phyloP scores from a whole-genome alignment of 2,329 filamentous ascomycete species.

The Colletotrichum plurivorum region DNA sequence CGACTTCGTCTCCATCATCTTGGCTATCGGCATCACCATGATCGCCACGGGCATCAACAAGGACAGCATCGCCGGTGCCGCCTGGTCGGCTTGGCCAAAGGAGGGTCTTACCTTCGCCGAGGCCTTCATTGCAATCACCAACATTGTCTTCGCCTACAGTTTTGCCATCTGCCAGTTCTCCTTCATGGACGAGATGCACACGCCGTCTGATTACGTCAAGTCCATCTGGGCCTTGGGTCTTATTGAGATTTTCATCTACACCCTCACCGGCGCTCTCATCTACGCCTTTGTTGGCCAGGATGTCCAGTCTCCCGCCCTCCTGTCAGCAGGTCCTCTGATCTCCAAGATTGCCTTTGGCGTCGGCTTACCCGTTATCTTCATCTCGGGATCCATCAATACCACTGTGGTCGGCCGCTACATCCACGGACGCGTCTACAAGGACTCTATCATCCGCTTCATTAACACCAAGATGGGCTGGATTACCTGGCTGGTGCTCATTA shows the following conservation, averaged over 20 bases:
- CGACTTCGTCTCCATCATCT: slow-evolving; percentile 73
- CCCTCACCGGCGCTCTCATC: slow-evolving; percentile 75
- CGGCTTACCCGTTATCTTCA: slow-evolving; percentile 80
- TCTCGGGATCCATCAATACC: slow-evolving; percentile 80
- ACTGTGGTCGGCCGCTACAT: slow-evolving; percentile 62
- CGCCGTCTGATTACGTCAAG: slow-evolving; percentile 61
- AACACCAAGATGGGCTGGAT: slow-evolving; percentile 64
- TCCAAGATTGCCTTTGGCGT: slow-evolving; percentile 79
- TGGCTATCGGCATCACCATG: slow-evolving; percentile 77
- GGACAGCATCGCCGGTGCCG: slow-evolving; percentile 45
- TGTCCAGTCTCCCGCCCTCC: slow-evolving; percentile 77
- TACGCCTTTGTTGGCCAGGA: slow-evolving; percentile 77
- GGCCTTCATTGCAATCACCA: slow-evolving; percentile 73
- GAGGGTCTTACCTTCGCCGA: slow-evolving; percentile 63
- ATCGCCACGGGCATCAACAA: slow-evolving; percentile 70
- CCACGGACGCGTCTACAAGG: slow-evolving; percentile 60
- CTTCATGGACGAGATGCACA: slow-evolving; percentile 69
- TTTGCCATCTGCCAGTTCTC: slow-evolving; percentile 67
- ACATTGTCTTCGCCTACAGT: slow-evolving; percentile 81
- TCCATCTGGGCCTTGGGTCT: slow-evolving; percentile 74
- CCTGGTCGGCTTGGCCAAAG: slow-evolving; percentile 63
- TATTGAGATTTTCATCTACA: slow-evolving; percentile 75
- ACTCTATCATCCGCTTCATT: slow-evolving; percentile 60
- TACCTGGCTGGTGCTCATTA: slow-evolving; percentile 72
- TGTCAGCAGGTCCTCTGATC: slow-evolving; percentile 71